Conservation (phyloP, 805 yeast species). For the Zygosaccharomyces gambellarensis region DNA sequence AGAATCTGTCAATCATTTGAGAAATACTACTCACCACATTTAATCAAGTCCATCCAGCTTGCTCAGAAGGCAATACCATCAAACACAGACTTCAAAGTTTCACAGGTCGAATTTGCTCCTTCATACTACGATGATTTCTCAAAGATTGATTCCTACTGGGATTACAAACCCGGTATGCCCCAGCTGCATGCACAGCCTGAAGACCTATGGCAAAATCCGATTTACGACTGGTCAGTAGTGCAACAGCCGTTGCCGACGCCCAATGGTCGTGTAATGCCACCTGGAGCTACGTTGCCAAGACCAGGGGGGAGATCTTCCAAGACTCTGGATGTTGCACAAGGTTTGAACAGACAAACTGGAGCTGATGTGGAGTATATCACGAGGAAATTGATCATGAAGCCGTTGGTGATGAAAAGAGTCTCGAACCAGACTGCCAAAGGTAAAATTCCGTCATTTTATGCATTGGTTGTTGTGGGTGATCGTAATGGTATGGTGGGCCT, state of each 20-base stretch:
- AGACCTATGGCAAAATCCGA: slow-evolving; percentile 14
- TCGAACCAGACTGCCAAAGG: slow-evolving; percentile 91
- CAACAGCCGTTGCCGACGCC: slow-evolving; percentile 25
- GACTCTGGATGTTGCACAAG: slow-evolving; percentile 41
- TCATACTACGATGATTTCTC: slow-evolving; percentile 66
- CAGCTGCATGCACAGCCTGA: slow-evolving; percentile 21
- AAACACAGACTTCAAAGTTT: slow-evolving; percentile 45
- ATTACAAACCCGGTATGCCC: slow-evolving; percentile 39
- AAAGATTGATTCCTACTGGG: slow-evolving; percentile 71
- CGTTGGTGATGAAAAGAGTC: slow-evolving; percentile 71
- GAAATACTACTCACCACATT: slow-evolving; percentile 76
- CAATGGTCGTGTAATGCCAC: slow-evolving; percentile 19
- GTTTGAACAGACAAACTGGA: slow-evolving; percentile 60
- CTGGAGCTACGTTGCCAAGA: slow-evolving; percentile 22
- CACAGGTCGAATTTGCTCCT: slow-evolving; percentile 59
- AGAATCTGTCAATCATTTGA: slow-evolving; percentile 19
- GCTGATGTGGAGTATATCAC: slow-evolving; percentile 57
- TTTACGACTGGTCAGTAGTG: slow-evolving; percentile 21
- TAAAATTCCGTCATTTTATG: slow-evolving; percentile 75
- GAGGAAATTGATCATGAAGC: slow-evolving; percentile 53
- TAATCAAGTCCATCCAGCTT: slow-evolving; percentile 72
- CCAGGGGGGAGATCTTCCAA: slow-evolving; percentile 20
- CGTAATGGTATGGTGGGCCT: slow-evolving; percentile 89
- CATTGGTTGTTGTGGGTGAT: slow-evolving; percentile 87
- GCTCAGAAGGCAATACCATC: slow-evolving; percentile 76